phyloP scores from a whole-genome alignment of 2,329 filamentous ascomycete species.

The Penicillium sp. region DNA sequence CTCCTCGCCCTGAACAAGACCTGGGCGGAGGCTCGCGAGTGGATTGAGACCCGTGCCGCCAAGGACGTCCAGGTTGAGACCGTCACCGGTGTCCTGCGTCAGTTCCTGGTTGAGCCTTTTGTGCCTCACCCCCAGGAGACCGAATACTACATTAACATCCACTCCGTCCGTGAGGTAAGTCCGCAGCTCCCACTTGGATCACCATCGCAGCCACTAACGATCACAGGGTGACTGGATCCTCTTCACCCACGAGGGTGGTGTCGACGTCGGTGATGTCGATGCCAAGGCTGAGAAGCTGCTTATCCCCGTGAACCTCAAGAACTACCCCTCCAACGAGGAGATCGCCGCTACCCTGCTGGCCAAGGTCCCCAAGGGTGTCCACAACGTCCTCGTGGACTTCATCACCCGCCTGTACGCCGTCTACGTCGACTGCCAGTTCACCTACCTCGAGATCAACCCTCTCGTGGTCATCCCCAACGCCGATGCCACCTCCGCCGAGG shows the following conservation, averaged over 20 bases:
- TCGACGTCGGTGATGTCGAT: slow-evolving; percentile 98
- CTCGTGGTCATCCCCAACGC: slow-evolving; percentile 96
- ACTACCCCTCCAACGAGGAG: slow-evolving; percentile 95
- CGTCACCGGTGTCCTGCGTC: slow-evolving; percentile 80
- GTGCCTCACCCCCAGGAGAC: slow-evolving; percentile 92
- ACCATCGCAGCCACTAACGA: slow-evolving; percentile 19
- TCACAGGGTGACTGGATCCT: slow-evolving; percentile 96
- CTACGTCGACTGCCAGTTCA: slow-evolving; percentile 99
- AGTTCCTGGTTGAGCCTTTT: slow-evolving; percentile 98
- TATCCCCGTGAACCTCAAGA: slow-evolving; percentile 88
- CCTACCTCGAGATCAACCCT: slow-evolving; percentile 99
- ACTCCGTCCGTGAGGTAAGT: slow-evolving; percentile 97
- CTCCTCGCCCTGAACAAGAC: slow-evolving; percentile 95
- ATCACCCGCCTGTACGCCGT: slow-evolving; percentile 97
- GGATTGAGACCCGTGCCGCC: slow-evolving; percentile 88
- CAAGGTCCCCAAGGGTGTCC: slow-evolving; percentile 91
- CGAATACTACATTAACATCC: slow-evolving; percentile 99
- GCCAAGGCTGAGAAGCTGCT: slow-evolving; percentile 98
- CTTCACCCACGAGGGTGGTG: slow-evolving; percentile 99
- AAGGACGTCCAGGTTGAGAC: slow-evolving; percentile 94
- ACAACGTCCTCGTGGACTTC: slow-evolving; percentile 99
- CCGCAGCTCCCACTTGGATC: not conserved
- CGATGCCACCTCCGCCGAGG: slow-evolving; percentile 84
- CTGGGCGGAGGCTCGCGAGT: slow-evolving; percentile 89
- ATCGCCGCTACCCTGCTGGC: slow-evolving; percentile 81